phyloP scores from a whole-genome alignment of 495 filamentous ascomycete species.

The Neurospora africana region DNA sequence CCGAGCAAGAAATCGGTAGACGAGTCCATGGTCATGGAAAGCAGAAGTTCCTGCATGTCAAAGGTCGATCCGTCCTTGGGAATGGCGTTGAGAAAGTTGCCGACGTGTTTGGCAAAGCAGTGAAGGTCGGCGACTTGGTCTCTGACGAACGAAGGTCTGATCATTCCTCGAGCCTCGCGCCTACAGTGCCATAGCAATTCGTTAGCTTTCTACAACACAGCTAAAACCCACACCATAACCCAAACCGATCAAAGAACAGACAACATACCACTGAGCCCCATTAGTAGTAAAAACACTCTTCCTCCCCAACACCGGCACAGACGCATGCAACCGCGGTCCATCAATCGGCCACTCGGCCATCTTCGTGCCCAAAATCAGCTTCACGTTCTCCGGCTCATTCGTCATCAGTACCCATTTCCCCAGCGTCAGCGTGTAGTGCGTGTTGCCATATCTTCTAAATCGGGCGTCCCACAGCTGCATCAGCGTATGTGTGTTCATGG shows the following conservation, averaged over 20 bases:
- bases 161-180: constrained; percentile 38
- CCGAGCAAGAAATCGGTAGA: constrained; percentile 53
- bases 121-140: constrained; percentile 41
- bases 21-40: constrained; percentile 52
- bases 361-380: constrained; percentile 54
- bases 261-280: constrained; percentile 43
- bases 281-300: constrained; percentile 60
- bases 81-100: constrained; percentile 39
- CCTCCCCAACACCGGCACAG: constrained; percentile 26
- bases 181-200: neutral
- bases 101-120: constrained; percentile 48
- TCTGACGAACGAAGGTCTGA: constrained; percentile 38
- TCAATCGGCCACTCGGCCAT: constrained; percentile 50
- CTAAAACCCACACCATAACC: neutral
- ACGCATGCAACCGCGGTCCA: constrained; percentile 18
- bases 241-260: neutral
- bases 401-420: constrained; percentile 37
- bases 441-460: constrained; percentile 20
- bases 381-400: constrained; percentile 63
- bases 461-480: constrained; percentile 11
- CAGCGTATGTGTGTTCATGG: constrained; percentile 19
- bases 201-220: neutral
- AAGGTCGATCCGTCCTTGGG: constrained; percentile 32
- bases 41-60: constrained; percentile 52
- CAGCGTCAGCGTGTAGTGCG: constrained; percentile 21